Base-by-base conservation (phyloP, 225 moss, liverwort and hornwort genomes). In the Asterella californica region DNA sequence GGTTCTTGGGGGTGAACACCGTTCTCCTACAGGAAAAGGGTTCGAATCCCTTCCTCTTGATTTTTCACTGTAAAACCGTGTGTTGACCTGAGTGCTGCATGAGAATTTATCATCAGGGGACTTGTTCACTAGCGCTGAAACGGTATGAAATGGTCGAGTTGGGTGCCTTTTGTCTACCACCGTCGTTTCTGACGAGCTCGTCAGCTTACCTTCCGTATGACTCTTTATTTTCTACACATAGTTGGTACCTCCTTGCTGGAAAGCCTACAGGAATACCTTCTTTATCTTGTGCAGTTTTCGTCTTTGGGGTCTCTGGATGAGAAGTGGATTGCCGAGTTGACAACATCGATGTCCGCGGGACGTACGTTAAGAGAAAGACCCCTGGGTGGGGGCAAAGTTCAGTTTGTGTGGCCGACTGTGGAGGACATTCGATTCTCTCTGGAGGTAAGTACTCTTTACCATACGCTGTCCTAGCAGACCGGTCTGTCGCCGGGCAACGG, bases 281-380 rank as follows among this genome's bases (percentile, higher is more conserved):
- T 49, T 24, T 72, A 22, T 11, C 15, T 27, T 68, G 36, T 86
- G 84, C 91, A 99, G 92, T 99, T 99, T 81, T 99, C 99, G 62
- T 95, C 95, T 79, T 84, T 99, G 69, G 99, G 99, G 54, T 95
- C 99, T 38, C 78, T 99, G 82, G 95, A 99, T 80, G 99, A 99
- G 76, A 95, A 94, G 76, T 99, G 99, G 99, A 68, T 99, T 54
- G 82, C 81, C 76, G 99, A 99, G 79, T 86, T 99, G 78, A 87
- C 88, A 6, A 71, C 84, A 42, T 99, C 99, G 65, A 84, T 92
- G 83, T 93, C 88, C 82, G 91, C 93, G 65, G 99, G 99, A 37
- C 86, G 63, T 18, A 89, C 92, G 36, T 70, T 81, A 72, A 88
- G 71, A 61, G 88, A 85, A 63, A 85, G 88, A 74, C 81, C 85